Percentiles rank a stretch among this genome's conserved stretches.
phyloP scores from a whole-genome alignment of 352 stramenopile species.

The Phytophthora europaea region DNA sequence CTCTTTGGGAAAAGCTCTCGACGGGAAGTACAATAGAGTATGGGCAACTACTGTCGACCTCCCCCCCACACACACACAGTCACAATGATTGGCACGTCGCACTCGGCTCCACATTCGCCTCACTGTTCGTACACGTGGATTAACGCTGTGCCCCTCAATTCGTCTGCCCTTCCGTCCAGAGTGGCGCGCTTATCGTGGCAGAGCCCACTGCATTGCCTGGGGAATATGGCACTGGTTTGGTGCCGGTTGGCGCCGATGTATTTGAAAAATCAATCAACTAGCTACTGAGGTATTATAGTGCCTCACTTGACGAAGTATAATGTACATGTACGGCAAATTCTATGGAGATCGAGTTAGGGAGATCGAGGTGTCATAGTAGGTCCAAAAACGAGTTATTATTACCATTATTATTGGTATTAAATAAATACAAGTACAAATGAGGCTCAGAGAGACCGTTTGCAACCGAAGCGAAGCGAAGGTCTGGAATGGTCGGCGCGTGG shows the following conservation, averaged over 20 bases:
- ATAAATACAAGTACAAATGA: no score
- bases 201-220: background rate
- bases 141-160: constrained; percentile 19
- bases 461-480: no score
- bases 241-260: constrained; percentile 1
- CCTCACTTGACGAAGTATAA: constrained; percentile 24
- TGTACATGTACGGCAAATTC: no score
- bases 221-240: constrained; percentile 15
- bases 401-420: no score
- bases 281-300: background rate
- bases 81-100: constrained; percentile 3
- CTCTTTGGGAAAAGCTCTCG: no score
- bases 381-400: no score
- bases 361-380: no score
- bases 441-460: no score
- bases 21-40: constrained; percentile 4
- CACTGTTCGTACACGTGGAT: constrained; percentile 10
- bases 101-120: background rate
- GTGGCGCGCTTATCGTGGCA: background rate
- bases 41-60: background rate
- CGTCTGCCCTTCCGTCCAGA: constrained; percentile 9
- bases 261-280: constrained; percentile 8
- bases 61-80: background rate
- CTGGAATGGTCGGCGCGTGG: no score
- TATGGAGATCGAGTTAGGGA: no score